These are phyloP conservation scores for Solanum gracilifrons DNA, from an alignment of 257 asterid species.

Conservation along the genomic window DNA sequence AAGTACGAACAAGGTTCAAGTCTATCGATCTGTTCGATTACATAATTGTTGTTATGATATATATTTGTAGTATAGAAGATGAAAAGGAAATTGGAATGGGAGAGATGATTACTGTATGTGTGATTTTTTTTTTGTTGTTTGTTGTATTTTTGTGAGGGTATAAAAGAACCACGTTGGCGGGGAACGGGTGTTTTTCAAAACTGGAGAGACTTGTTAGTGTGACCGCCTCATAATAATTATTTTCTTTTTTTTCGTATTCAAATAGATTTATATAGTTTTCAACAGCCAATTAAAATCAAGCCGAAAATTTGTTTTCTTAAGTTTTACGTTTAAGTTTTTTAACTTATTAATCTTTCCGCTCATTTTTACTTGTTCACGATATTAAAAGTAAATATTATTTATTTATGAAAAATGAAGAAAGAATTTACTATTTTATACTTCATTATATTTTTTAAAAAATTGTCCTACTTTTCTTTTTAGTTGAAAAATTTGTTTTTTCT, in stretches of 20 bases:
- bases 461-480: too few species aligned
- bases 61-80: neutral
- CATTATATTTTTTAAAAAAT: too few species aligned
- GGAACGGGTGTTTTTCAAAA: neutral
- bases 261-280: neutral
- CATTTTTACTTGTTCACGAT: too few species aligned
- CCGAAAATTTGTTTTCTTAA: neutral
- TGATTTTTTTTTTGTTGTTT: neutral
- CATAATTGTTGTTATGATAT: neutral
- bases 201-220: neutral
- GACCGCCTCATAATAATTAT: neutral
- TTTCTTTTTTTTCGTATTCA: neutral
- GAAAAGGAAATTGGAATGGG: neutral
- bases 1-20: neutral
- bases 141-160: conserved; percentile 40
- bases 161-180: conserved; percentile 60
- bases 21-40: neutral
- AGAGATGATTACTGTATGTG: neutral
- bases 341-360: too few species aligned
- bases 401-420: too few species aligned
- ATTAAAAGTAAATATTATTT: too few species aligned
- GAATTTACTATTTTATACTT: too few species aligned
- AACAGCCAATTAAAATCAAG: neutral
- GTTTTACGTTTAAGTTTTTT: neutral
- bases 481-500: too few species aligned